Base-by-base conservation (phyloP, 139 green algal species). In the Chlamydomonas incerta region DNA sequence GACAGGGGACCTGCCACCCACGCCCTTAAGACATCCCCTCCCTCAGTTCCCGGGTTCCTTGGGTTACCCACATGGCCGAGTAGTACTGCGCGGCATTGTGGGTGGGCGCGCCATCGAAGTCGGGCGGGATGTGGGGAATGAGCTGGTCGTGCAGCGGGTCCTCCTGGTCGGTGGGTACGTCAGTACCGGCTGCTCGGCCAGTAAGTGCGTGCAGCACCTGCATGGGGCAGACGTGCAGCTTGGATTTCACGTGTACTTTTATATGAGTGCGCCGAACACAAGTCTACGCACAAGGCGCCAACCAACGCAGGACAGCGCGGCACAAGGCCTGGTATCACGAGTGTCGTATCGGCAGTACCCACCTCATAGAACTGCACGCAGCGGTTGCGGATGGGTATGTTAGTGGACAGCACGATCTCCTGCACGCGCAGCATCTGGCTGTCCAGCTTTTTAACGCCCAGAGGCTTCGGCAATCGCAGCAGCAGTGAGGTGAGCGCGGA, bases 31-130 rank as follows among this genome's bases (percentile, higher is more conserved):
- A 11, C 11, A 11, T 15, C 15, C 52, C 52, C 52, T 58, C 52
- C 52, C 52, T 15, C 52, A 15, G 52, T 15, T 58, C 52, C 52
- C 11, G 15, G 52, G 13, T 58, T 15, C 52, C 15, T 11, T 11
- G 52, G 21, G 20, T 2, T 24, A 95, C 93, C 66, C 94, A 93
- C 58, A 94, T 35, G 6, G 91, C 93, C 35, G 93, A 89, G 70
- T 93, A 87, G 85, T 89, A 95, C 72, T 95, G 93, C n/a, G 90
- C 90, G 14, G 85, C 93, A 18, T 77, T 93, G 82, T 94, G 94
- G 85, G 90, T 90, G 15, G 90, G 66, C 24, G 74, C n/a, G 31
- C 87, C 65, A 18, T 69, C 23, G 2, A 46, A 46, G 57, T 85
- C 71, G 10, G 55, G 55, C 20, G 55, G 55, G 55, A 62, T 24